These are phyloP conservation scores for Escallonia rubra DNA, from an alignment of 129 eudicot species.

Conservation along the genomic window DNA sequence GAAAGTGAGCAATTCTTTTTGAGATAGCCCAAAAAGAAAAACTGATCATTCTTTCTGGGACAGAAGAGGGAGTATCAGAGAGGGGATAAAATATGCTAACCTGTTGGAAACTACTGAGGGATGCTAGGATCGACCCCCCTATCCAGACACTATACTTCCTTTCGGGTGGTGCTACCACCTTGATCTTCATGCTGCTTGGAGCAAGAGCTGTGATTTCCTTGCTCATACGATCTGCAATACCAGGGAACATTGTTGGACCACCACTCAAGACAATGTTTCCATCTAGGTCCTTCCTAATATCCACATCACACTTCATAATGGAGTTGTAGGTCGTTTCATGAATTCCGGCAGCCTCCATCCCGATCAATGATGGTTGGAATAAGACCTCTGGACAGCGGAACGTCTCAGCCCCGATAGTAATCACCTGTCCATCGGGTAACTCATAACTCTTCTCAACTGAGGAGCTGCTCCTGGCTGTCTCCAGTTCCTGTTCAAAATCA, in stretches of 20 bases:
- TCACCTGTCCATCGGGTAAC: conserved; percentile 34
- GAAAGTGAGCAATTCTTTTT: too few species aligned
- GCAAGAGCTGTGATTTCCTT: conserved; percentile 31
- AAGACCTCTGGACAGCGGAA: conserved; percentile 34
- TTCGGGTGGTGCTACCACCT: conserved; percentile 44
- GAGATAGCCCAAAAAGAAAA: too few species aligned
- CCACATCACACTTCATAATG: conserved; percentile 35
- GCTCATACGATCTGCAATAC: conserved; percentile 35
- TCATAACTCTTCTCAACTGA: conserved; percentile 29
- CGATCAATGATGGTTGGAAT: conserved; percentile 31
- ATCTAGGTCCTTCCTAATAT: conserved; percentile 32
- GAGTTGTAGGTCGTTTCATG: conserved; percentile 31
- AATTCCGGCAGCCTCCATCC: conserved; percentile 31
- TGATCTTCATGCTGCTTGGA: conserved; percentile 31
- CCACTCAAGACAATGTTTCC: conserved; percentile 38
- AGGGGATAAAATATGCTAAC: neutral
- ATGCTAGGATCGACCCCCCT: conserved; percentile 35
- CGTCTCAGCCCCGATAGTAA: conserved; percentile 33
- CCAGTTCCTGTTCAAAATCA: conserved; percentile 25
- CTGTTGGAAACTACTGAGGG: conserved; percentile 30
- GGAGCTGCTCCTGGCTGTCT: conserved; percentile 27
- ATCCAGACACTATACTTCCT: conserved; percentile 43
- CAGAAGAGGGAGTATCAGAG: too few species aligned
- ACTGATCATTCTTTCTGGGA: too few species aligned
- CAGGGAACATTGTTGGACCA: conserved; percentile 43